Evolutionary conservation across 371 early-diverging fungal genomes (phyloP), one percentile per base, ranked within the genome.

Genomic region (Zancudomyces culisetae): DNA sequence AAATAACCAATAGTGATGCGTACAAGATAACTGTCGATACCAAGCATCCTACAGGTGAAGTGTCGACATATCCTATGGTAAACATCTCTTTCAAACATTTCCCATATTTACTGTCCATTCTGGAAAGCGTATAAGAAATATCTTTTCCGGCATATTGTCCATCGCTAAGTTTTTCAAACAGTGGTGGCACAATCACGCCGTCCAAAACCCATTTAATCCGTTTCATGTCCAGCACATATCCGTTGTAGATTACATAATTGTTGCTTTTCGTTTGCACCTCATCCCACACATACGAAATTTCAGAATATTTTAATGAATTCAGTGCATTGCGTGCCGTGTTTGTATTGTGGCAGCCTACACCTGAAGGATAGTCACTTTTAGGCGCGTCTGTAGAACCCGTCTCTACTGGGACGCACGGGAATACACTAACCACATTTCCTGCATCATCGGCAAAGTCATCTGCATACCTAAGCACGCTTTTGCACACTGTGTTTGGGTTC

Each of bases 31-130:
- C 78, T 57, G 83, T 81, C 3, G 84, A 77, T 27, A 78, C 72
- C 43, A 87, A 80, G 60, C 87, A 87, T 0, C 87, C 85, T 2
- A 80, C 70, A 3, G 85, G 75, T 45, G 74, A 69, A 4, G 75
- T 70, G 58, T 85, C 85, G 27, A 87, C 64, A 1, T 80, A 78
- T 3, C 86, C 87, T 20, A 83, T 83, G 55, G 79, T 75, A 63
- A 81, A 71, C 24, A 78, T 68, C 24, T 81, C 81, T 1, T 70
- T 68, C 54, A 83, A 56, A 55, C 87, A 86, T 26, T 76, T 70
- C 27, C 74, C 80, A 27, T 81, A 58, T 27, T 69, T 55, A 27
- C 26, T 76, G 63, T 6, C 30, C 23, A 54, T 57, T 53, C 70
- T 77, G 47, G 72, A 69, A 35, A 80, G 57, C 65, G 69, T 71